A percentile compares a stretch with the other conserved stretches of the same genome.
Conservation (phyloP, 2,329 filamentous ascomycete genomes). For the Cladorrhinum sp. region DNA sequence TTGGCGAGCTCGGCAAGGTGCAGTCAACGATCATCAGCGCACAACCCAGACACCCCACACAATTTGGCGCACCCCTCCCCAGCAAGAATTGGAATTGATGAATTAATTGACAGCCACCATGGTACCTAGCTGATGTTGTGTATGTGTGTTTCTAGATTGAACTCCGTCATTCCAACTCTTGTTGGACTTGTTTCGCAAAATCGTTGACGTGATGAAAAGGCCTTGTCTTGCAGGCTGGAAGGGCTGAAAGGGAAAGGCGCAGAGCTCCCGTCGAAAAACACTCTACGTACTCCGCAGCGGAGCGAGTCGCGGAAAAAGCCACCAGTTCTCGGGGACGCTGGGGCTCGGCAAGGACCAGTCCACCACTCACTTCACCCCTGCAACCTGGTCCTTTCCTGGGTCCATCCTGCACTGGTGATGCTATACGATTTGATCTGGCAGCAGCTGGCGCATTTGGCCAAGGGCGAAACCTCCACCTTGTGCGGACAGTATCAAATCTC, state of each 20-base stretch:
- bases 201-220: neutral
- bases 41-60: neutral
- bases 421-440: neutral
- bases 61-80: neutral
- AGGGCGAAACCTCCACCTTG: neutral
- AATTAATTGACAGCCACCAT: neutral
- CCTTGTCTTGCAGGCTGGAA: neutral
- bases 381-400: neutral
- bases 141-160: too few relatives aligned
- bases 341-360: neutral
- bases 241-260: neutral
- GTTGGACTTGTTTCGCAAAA: neutral
- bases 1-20: neutral
- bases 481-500: neutral
- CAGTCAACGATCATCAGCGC: neutral
- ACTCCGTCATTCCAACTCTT: neutral
- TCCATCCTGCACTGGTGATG: neutral
- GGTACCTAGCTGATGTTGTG: too few relatives aligned
- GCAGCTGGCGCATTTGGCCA: slow-evolving; percentile 1
- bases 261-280: neutral
- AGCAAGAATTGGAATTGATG: neutral
- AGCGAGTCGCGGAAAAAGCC: slow-evolving; percentile 7
- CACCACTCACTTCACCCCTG: slow-evolving; percentile 1
- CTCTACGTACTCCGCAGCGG: slow-evolving; percentile 7
- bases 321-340: slow-evolving; percentile 5